These are phyloP conservation scores for Piromyces sp. DNA, from an alignment of 192 early-diverging fungal genomes.

Conservation along the genomic window DNA sequence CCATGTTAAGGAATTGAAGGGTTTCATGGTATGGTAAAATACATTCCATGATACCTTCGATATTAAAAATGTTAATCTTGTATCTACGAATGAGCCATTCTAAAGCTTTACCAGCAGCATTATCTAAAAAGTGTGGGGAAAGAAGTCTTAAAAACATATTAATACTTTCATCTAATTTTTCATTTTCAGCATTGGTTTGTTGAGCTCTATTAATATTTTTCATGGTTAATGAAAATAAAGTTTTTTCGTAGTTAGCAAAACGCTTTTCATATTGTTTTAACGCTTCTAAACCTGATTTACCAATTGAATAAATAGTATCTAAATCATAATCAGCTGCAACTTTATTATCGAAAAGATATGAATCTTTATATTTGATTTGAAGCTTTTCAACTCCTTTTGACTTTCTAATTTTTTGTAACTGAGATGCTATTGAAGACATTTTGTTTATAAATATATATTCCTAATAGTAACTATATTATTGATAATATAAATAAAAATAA, in stretches of 20 bases:
- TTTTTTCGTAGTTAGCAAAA: constrained; percentile 46
- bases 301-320: constrained; percentile 74
- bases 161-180: constrained; percentile 58
- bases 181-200: constrained; percentile 63
- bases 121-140: constrained; percentile 69
- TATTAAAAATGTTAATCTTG: constrained; percentile 70
- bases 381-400: not conserved
- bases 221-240: constrained; percentile 64
- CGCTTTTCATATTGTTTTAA: constrained; percentile 41
- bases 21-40: constrained; percentile 92
- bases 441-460: not conserved
- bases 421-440: not conserved
- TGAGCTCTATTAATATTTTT: constrained; percentile 52
- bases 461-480: too few relatives aligned
- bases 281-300: constrained; percentile 57
- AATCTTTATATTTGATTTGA: constrained; percentile 8
- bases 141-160: constrained; percentile 51
- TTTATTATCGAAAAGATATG: constrained; percentile 62
- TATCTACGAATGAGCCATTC: constrained; percentile 82
- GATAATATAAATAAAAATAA: too few relatives aligned
- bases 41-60: constrained; percentile 52
- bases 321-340: constrained; percentile 76
- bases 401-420: not conserved
- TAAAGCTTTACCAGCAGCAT: constrained; percentile 66
- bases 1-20: constrained; percentile 64